These are phyloP conservation scores for Ophiostoma triangulosporum DNA, from an alignment of 2,329 filamentous ascomycete genomes.

Conservation along the genomic window DNA sequence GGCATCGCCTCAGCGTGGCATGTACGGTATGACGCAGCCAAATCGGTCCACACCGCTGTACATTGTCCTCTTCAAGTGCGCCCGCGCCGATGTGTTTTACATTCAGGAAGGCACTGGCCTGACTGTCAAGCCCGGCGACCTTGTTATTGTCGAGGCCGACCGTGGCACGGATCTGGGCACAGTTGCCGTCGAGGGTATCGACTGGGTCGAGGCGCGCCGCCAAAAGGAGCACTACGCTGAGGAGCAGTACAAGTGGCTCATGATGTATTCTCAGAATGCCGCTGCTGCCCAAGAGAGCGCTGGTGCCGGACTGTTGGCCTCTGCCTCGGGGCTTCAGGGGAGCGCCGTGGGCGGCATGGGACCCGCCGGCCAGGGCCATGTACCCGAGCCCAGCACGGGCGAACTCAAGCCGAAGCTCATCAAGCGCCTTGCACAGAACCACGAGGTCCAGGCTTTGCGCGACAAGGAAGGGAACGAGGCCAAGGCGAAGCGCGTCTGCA, in stretches of 20 bases:
- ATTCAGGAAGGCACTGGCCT: constrained; percentile 91
- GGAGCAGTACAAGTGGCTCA: constrained; percentile 95
- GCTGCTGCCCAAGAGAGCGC: constrained; percentile 47
- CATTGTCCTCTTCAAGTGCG: constrained; percentile 93
- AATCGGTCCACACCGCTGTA: constrained; percentile 61
- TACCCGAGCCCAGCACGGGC: constrained; percentile 54
- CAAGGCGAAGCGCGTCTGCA: constrained; percentile 91
- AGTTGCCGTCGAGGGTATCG: constrained; percentile 76
- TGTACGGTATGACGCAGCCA: constrained; percentile 47
- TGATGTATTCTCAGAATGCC: constrained; percentile 89
- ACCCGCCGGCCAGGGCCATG: constrained; percentile 57
- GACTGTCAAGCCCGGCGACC: constrained; percentile 76
- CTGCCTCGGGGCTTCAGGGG: constrained; percentile 48
- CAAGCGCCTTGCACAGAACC: constrained; percentile 80
- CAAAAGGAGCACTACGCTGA: constrained; percentile 84
- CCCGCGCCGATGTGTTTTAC: constrained; percentile 89
- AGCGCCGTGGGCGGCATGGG: constrained; percentile 70
- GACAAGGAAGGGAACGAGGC: constrained; percentile 97
- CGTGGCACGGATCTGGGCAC: constrained; percentile 91
- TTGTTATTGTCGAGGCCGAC: constrained; percentile 96
- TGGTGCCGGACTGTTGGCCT: constrained; percentile 48
- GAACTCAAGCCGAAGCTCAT: constrained; percentile 95
- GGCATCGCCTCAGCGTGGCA: constrained; percentile 46
- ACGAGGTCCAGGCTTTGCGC: constrained; percentile 76
- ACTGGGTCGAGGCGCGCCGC: constrained; percentile 76